Base-by-base conservation (phyloP, 768 basidiomycete species). In the Auricularia sp. region DNA sequence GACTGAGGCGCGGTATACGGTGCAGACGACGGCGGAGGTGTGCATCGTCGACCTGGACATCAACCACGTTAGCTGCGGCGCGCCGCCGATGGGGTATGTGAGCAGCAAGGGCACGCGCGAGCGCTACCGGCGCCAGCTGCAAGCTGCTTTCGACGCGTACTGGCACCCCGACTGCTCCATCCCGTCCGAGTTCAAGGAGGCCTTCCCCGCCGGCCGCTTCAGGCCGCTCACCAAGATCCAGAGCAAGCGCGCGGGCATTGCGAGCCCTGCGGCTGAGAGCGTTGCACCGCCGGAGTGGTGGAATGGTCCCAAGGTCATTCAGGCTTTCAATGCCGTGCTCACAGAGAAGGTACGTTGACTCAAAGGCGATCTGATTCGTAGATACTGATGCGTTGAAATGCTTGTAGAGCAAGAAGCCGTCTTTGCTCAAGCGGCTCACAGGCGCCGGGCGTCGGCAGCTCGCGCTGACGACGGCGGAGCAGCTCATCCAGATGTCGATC, bases 251-350 rank as follows among this genome's bases (percentile, higher is more conserved):
- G 87, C 90, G 23, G 87, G 85, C 3, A 85, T 92, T 42, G 86
- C 86, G 36, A 81, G 90, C 53, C 86, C 89, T 39, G 89, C 93
- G 14, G 92, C 92, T 2, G 94, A 96, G 70, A 87, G 90, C 68
- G 90, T 96, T 71, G 89, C 91, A 71, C 80, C 91, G 44, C 94
- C 94, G 0, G 87, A 87, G 67, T 97, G 94, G 94, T 97, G 93
- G 93, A 87, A 93, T 70, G 91, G 90, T 36, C 91, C 90, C 2
- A 85, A 88, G 60, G 90, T 96, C 69, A 90, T 97, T 62, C 87
- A 90, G 69, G 93, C 92, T 12, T 93, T 97, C 67, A 93, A 96
- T 72, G 80, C 79, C 59, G 91, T 96, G 43, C 80, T 97, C 63
- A 85, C 88, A 67, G 90, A 95, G 71, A 91, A 85, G 82, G 90